These are phyloP conservation scores for Mucor circinelloides DNA, from an alignment of 371 early-diverging fungal species.

Conservation along the genomic window DNA sequence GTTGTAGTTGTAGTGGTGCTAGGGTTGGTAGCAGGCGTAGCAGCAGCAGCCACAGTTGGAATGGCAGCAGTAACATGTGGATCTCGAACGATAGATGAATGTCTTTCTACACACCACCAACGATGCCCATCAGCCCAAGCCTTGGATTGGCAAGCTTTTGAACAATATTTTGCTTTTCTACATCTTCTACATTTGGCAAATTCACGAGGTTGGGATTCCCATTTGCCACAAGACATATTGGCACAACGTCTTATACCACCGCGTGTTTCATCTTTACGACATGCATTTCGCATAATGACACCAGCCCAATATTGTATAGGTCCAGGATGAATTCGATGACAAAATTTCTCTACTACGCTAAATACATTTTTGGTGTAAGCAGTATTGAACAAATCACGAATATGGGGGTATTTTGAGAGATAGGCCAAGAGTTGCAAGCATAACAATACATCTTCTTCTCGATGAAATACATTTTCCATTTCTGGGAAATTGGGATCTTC, in stretches of 20 bases:
- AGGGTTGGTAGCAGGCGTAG: too few species aligned
- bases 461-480: conserved; percentile 61
- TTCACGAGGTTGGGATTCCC: conserved; percentile 73
- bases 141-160: conserved; percentile 71
- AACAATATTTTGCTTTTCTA: conserved; percentile 81
- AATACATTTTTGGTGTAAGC: conserved; percentile 67
- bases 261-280: conserved; percentile 72
- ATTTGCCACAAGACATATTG: conserved; percentile 71
- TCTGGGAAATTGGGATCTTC: conserved; percentile 21
- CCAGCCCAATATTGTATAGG: conserved; percentile 80
- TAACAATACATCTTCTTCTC: conserved; percentile 85
- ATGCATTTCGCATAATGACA: conserved; percentile 81
- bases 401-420: conserved; percentile 80
- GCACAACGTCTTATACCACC: conserved; percentile 76
- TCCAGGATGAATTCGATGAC: conserved; percentile 61
- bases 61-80: not conserved
- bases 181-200: conserved; percentile 83
- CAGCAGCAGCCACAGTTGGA: not conserved
- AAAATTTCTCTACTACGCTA: conserved; percentile 75
- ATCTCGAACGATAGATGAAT: conserved; percentile 11
- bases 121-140: conserved; percentile 82
- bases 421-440: conserved; percentile 86
- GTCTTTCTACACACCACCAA: conserved; percentile 78
- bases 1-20: not conserved
- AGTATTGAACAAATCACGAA: conserved; percentile 71